Percentiles rank a stretch among this genome's conserved stretches.
These are phyloP conservation scores for Rubia peregrina DNA, from an alignment of 305 asterid species.

Conservation along the genomic window DNA sequence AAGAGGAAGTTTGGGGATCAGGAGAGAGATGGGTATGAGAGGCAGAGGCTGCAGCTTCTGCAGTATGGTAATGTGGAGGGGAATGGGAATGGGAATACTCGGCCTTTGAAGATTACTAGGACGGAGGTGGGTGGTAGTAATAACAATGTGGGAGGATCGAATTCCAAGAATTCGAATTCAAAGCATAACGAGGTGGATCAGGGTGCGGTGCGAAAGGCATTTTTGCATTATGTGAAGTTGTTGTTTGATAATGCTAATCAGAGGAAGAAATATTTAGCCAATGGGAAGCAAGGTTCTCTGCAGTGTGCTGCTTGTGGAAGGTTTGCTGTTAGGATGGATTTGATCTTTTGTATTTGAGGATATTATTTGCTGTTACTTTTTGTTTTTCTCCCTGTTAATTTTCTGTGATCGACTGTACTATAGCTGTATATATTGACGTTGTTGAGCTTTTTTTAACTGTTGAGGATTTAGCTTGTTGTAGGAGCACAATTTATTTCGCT, in stretches of 20 bases:
- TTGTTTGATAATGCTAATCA: conserved; percentile 54
- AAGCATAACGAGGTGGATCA: conserved; percentile 47
- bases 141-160: conserved; percentile 26
- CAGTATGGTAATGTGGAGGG: conserved; percentile 55
- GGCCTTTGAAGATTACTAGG: conserved; percentile 53
- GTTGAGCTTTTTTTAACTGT: background rate
- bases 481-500: background rate
- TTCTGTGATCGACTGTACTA: background rate
- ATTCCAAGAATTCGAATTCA: background rate
- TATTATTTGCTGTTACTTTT: conserved; percentile 3
- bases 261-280: conserved; percentile 61
- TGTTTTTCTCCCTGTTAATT: conserved; percentile 9
- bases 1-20: conserved; percentile 33
- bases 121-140: conserved; percentile 36
- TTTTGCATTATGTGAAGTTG: conserved; percentile 63
- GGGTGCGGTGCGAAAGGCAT: conserved; percentile 50
- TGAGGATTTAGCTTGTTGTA: background rate
- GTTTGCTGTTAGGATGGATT: conserved; percentile 39
- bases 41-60: conserved; percentile 84
- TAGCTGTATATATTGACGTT: background rate
- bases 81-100: conserved; percentile 22
- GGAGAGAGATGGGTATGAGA: conserved; percentile 67
- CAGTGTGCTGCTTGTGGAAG: conserved; percentile 77
- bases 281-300: conserved; percentile 76
- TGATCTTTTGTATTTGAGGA: conserved; percentile 8